A percentile compares a stretch with the other conserved stretches of the same genome.
Conservation (phyloP, 768 basidiomycete genomes). For the Russula dissimulans region DNA sequence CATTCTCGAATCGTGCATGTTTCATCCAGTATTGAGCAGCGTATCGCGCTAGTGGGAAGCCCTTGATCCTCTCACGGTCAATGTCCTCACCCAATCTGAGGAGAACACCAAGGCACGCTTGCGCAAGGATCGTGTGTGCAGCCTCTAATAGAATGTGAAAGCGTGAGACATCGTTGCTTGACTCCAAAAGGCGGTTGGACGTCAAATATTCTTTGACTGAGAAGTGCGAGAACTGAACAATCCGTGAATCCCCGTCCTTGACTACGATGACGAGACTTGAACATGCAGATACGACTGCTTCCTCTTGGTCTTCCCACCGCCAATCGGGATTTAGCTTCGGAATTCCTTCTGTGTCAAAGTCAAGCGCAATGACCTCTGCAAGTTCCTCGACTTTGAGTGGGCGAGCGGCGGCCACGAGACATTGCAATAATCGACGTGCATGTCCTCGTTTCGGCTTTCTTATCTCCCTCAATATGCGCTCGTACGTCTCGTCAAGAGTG, state of each 20-base stretch:
- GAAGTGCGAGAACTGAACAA: background rate
- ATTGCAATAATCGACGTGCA: constrained; percentile 4
- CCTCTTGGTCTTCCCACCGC: background rate
- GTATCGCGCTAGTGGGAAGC: background rate
- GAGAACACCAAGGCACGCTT: background rate
- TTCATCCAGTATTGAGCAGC: background rate
- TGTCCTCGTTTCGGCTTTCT: background rate
- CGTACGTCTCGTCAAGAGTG: background rate
- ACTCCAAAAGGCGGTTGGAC: background rate
- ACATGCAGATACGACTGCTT: background rate
- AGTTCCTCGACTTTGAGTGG: background rate
- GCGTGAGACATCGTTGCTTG: background rate
- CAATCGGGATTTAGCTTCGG: background rate
- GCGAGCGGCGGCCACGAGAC: background rate
- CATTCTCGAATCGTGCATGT: background rate
- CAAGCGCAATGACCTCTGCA: background rate
- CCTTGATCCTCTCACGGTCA: background rate
- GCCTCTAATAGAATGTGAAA: background rate
- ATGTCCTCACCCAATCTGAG: background rate
- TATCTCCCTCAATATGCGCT: background rate
- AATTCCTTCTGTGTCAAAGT: background rate
- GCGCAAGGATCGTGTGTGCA: background rate
- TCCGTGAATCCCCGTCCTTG: background rate
- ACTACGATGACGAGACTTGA: background rate
- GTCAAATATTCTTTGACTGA: constrained; percentile 1